Evolutionary conservation across 2,329 filamentous ascomycete genomes (phyloP).

Genomic region (Tolypocladium inflatum): DNA sequence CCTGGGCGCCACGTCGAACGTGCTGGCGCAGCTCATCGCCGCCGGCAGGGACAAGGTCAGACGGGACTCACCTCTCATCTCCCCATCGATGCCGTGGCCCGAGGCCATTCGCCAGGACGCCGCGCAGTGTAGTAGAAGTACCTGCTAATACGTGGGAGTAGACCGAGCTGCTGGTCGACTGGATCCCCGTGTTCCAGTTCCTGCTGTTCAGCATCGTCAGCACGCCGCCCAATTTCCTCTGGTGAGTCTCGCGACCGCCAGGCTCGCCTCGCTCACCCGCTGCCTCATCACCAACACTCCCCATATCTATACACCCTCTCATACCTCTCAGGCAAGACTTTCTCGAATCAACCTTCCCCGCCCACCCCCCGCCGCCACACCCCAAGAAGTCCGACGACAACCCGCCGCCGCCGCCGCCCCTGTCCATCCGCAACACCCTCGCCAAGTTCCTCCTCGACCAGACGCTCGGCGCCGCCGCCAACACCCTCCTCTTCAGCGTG

Average conservation of each 20-base stretch:
- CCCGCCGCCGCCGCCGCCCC: conserved; percentile 13
- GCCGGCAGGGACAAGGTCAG: conserved; percentile 51
- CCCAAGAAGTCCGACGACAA: conserved; percentile 14
- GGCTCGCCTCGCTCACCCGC: too few species aligned
- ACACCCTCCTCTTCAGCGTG: conserved; percentile 54
- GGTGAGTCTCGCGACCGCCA: conserved; percentile 37
- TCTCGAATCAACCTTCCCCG: conserved; percentile 67
- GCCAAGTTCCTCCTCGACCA: conserved; percentile 63
- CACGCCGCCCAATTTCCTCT: conserved; percentile 76
- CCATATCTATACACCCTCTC: neutral
- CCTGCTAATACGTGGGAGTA: neutral
- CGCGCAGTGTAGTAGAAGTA: neutral
- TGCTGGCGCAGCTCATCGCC: conserved; percentile 62
- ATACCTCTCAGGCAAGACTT: conserved; percentile 55
- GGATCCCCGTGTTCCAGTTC: conserved; percentile 65
- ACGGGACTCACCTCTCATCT: conserved; percentile 13
- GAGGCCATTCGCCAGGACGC: neutral
- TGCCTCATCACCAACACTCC: neutral
- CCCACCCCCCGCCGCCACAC: conserved; percentile 38
- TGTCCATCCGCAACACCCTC: conserved; percentile 54
- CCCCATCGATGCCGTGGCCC: neutral
- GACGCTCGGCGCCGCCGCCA: conserved; percentile 53
- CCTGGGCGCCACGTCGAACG: conserved; percentile 58
- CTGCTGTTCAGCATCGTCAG: conserved; percentile 62
- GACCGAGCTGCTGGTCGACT: conserved; percentile 40